Conservation (phyloP, 2,329 filamentous ascomycete species). For the Diaporthe caulivora region DNA sequence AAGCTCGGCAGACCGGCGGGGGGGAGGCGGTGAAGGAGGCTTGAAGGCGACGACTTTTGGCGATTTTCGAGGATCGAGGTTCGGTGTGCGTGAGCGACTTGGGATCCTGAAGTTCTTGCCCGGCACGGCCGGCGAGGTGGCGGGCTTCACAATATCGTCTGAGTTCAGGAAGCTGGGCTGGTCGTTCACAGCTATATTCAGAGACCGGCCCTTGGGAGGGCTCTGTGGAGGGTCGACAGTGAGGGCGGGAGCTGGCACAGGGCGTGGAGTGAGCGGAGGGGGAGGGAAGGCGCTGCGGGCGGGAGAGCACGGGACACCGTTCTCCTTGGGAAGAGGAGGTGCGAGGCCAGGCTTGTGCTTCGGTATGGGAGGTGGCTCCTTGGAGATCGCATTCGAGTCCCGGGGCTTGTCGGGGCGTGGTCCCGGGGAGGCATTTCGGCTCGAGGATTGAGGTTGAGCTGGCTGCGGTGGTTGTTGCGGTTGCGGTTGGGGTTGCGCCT, state of each 20-base stretch:
- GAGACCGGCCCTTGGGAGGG: conserved; percentile 65
- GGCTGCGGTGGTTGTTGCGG: conserved; percentile 47
- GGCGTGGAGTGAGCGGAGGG: conserved; percentile 59
- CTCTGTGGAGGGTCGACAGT: conserved; percentile 78
- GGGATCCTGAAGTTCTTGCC: conserved; percentile 65
- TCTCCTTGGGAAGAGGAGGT: conserved; percentile 42
- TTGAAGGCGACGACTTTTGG: conserved; percentile 61
- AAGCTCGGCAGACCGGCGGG: conserved; percentile 71
- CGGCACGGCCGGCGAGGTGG: conserved; percentile 55
- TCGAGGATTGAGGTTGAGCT: conserved; percentile 49
- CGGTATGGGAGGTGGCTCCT: conserved; percentile 49
- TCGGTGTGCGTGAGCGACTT: conserved; percentile 62
- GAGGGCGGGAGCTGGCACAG: conserved; percentile 69
- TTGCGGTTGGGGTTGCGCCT: conserved; percentile 43
- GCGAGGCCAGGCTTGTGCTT: conserved; percentile 52
- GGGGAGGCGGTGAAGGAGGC: conserved; percentile 74
- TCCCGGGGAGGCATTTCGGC: conserved; percentile 49
- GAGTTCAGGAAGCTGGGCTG: conserved; percentile 62
- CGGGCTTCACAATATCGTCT: conserved; percentile 54
- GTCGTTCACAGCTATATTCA: conserved; percentile 53
- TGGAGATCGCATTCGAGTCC: conserved; percentile 54
- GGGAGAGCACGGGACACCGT: conserved; percentile 38
- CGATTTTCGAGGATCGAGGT: conserved; percentile 60
- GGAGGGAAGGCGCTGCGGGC: conserved; percentile 53
- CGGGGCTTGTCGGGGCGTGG: conserved; percentile 58